A percentile compares a stretch with the other conserved stretches of the same genome.
Evolutionary conservation across 192 early-diverging fungal species (phyloP).

Genomic region (Spinellus fusiger): DNA sequence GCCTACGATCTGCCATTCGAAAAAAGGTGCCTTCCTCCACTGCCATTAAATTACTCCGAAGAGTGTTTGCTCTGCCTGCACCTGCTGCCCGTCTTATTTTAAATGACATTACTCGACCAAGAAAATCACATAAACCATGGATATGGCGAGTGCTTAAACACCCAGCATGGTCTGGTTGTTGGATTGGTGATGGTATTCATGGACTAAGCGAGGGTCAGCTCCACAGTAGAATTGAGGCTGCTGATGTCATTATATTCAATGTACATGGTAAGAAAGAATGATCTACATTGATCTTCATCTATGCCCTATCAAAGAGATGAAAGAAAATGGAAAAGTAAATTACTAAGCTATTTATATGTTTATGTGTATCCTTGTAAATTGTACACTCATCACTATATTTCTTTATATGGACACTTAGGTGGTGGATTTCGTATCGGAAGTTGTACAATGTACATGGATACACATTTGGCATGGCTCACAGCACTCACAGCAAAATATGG

Average conservation of each 20-base stretch:
- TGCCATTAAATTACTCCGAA: constrained; percentile 26
- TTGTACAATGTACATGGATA: constrained; percentile 36
- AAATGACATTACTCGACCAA: constrained; percentile 28
- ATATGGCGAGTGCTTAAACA: constrained; percentile 20
- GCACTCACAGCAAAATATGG: constrained; percentile 25
- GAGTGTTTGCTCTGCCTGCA: constrained; percentile 32
- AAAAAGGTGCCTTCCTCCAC: constrained; percentile 27
- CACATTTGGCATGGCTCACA: constrained; percentile 29
- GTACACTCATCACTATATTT: background rate
- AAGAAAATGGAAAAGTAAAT: background rate
- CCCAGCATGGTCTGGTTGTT: constrained; percentile 31
- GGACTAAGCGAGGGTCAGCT: constrained; percentile 5
- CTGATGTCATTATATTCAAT: constrained; percentile 33
- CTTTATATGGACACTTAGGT: constrained; percentile 11
- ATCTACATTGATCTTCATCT: background rate
- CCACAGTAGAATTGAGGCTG: constrained; percentile 9
- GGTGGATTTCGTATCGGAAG: constrained; percentile 36
- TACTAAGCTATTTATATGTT: background rate
- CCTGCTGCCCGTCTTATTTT: constrained; percentile 29
- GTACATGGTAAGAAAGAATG: constrained; percentile 26
- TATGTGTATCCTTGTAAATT: background rate
- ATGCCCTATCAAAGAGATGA: background rate
- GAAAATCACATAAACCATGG: constrained; percentile 29
- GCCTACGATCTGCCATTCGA: constrained; percentile 22
- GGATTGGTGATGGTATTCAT: constrained; percentile 31